phyloP scores from a whole-genome alignment of 2,329 filamentous ascomycete species.

The Xylariaceae sp. region DNA sequence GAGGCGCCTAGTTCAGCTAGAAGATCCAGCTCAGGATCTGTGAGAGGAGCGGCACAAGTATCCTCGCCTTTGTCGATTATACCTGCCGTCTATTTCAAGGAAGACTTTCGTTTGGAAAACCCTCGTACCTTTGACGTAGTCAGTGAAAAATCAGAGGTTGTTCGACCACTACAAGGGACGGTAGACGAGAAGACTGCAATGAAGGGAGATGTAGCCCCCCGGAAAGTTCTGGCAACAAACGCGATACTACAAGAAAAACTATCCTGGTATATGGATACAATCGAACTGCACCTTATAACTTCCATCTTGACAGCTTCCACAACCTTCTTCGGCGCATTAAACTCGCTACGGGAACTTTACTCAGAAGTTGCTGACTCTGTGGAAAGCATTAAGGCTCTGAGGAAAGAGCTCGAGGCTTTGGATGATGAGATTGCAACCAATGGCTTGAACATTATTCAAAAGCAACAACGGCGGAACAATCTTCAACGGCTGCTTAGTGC shows the following conservation, averaged over 20 bases:
- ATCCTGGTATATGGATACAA: slow-evolving; percentile 99
- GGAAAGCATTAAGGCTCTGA: slow-evolving; percentile 68
- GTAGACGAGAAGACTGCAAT: slow-evolving; percentile 41
- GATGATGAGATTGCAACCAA: slow-evolving; percentile 81
- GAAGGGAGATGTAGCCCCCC: slow-evolving; percentile 29
- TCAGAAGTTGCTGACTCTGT: slow-evolving; percentile 88
- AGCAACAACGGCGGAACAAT: slow-evolving; percentile 75
- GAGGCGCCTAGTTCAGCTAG: neutral
- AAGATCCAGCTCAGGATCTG: neutral
- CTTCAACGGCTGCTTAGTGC: slow-evolving; percentile 73
- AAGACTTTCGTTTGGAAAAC: slow-evolving; percentile 90
- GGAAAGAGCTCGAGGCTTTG: slow-evolving; percentile 69
- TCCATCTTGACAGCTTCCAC: slow-evolving; percentile 92
- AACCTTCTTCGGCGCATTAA: slow-evolving; percentile 90
- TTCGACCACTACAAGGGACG: slow-evolving; percentile 53
- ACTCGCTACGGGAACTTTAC: slow-evolving; percentile 82
- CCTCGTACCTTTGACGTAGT: slow-evolving; percentile 93
- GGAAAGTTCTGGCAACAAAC: slow-evolving; percentile 88
- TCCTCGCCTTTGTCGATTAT: slow-evolving; percentile 83
- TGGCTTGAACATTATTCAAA: slow-evolving; percentile 76
- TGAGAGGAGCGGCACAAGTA: slow-evolving; percentile 24
- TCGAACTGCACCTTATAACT: slow-evolving; percentile 91
- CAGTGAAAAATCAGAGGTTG: slow-evolving; percentile 87
- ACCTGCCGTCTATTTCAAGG: slow-evolving; percentile 85
- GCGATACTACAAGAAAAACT: slow-evolving; percentile 96